Conservation (phyloP, 2,329 filamentous ascomycete species). For the Sarocladium oryzae region DNA sequence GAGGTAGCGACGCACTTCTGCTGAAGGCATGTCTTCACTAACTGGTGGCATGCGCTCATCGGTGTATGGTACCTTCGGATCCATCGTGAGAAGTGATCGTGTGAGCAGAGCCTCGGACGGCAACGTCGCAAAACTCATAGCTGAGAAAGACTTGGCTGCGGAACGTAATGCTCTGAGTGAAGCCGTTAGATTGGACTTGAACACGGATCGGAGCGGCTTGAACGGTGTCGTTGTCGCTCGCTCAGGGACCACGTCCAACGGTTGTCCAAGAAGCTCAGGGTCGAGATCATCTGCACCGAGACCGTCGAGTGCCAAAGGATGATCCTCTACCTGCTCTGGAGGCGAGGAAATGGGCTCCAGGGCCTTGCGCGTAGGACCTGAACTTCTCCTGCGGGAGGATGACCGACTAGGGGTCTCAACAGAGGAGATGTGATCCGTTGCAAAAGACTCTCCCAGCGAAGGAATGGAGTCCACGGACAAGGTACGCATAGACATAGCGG, state of each 20-base stretch:
- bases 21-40: constrained; percentile 57
- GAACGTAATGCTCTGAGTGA: constrained; percentile 58
- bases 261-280: constrained; percentile 18
- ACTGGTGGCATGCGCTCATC: constrained; percentile 60
- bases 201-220: constrained; percentile 48
- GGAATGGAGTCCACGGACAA: constrained; percentile 56
- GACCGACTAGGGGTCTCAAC: constrained; percentile 42
- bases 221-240: constrained; percentile 32
- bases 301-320: constrained; percentile 38
- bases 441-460: constrained; percentile 49
- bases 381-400: constrained; percentile 23
- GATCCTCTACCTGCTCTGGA: constrained; percentile 39
- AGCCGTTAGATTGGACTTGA: constrained; percentile 64
- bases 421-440: constrained; percentile 42
- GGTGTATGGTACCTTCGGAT: constrained; percentile 59
- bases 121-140: constrained; percentile 55
- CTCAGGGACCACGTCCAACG: constrained; percentile 25
- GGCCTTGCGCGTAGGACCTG: constrained; percentile 38
- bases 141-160: constrained; percentile 57
- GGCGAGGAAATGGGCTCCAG: constrained; percentile 50
- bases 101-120: constrained; percentile 62
- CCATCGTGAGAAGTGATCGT: constrained; percentile 60
- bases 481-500: constrained; percentile 46
- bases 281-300: constrained; percentile 44
- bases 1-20: constrained; percentile 59